Conservation (phyloP, 2,329 filamentous ascomycete genomes). For the Cytospora piceae region DNA sequence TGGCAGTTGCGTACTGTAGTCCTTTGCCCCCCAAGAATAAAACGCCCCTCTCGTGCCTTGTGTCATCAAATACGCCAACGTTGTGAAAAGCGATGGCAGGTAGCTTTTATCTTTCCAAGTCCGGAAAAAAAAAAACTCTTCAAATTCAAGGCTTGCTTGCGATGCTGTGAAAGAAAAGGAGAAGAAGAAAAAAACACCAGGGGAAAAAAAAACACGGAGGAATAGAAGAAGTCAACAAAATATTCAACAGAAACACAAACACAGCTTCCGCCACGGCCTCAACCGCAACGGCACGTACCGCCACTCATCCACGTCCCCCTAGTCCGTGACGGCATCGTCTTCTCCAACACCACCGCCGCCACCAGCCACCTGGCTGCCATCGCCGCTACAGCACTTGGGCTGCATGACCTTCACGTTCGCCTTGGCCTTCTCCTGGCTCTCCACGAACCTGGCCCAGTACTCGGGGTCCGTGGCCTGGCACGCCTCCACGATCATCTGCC, state of each 20-base stretch:
- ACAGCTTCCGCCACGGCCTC: background rate
- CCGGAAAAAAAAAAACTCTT: slow-evolving; percentile 4
- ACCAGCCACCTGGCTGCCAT: background rate
- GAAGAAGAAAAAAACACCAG: background rate
- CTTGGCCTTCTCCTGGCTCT: slow-evolving; percentile 62
- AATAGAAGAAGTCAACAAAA: too few relatives aligned
- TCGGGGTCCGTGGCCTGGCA: slow-evolving; percentile 66
- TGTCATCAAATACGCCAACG: background rate
- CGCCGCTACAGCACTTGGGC: slow-evolving; percentile 11
- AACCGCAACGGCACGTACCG: background rate
- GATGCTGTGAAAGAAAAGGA: background rate
- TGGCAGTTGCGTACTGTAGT: background rate
- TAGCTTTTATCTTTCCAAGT: background rate
- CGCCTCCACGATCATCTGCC: slow-evolving; percentile 51
- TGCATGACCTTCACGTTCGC: slow-evolving; percentile 51
- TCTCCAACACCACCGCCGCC: background rate
- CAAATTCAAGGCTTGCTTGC: background rate
- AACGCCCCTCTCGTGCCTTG: background rate
- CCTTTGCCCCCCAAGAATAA: background rate
- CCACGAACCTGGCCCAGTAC: slow-evolving; percentile 66
- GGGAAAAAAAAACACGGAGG: background rate
- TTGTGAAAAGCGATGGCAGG: background rate
- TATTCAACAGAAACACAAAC: slow-evolving; percentile 11
- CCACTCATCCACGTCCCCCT: background rate
- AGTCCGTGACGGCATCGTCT: slow-evolving; percentile 15